Evolutionary conservation across 164 flowering plant genomes (phyloP), one percentile per base, ranked within the genome.

Genomic region (Cinnamomum chago): DNA sequence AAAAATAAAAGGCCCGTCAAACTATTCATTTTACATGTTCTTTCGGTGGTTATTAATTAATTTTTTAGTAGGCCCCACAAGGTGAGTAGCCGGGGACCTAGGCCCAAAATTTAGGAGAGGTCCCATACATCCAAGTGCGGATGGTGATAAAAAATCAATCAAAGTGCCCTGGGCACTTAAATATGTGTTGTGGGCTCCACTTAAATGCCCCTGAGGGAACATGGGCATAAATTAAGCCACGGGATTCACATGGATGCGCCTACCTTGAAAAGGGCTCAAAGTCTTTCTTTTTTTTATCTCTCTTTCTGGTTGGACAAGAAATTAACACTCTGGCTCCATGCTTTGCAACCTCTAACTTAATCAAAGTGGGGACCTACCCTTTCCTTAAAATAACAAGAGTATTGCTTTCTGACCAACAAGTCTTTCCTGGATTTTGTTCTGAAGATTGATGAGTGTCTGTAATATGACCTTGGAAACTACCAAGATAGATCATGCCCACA

Each of bases 391-490:
- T 55, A 35, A 51, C 5, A 15, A 27, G 20, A 58, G 50, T 58
- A 71, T 70, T 66, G 65, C 65, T 62, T 28, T 65, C 70, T 27
- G 78, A 58, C 68, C 64, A 81, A 67, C 62, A 75, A 79, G 77
- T 74, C 76, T 10, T 75, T 75, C 62, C 18, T 58, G 72, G 77
- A 73, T 73, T 76, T 73, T 71, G 64, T 76, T 71, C 62, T 68
- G 22, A 67, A 18, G 72, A 64, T 75, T 62, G 30, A 72, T 47
- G 51, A 72, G 80, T 84, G 81, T 75, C 84, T 84, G 80, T 82
- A 80, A 78, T 12, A 69, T 65, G 80, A 69, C 83, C 81, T 83
- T 67, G 89, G 89, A 81, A 84, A 82, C 85, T 75, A 82, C 87
- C 76, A 78, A 79, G 71, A 75, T 70, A 72, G 76, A 30, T 76